Base-by-base conservation (phyloP, 768 basidiomycete genomes). In the Trametes elegans region DNA sequence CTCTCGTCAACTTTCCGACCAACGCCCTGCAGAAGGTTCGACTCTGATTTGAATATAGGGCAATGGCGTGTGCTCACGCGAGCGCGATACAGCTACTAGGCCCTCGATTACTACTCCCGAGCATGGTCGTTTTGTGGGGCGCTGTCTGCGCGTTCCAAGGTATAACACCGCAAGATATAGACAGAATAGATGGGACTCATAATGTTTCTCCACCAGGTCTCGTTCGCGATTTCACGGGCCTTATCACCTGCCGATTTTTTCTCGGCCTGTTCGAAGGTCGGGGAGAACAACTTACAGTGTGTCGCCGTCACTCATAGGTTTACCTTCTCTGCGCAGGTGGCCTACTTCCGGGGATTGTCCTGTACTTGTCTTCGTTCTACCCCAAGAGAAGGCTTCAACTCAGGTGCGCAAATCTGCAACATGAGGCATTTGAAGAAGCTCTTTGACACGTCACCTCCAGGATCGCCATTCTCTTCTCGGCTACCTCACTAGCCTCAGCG, bases 121-220 rank as follows among this genome's bases (percentile, higher is more conserved):
- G 79, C 1, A 81, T 88, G 78, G 67, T 87, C 40, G 76, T 79
- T 0, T 60, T 81, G 1, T 89, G 88, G 86, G 87, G 87, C 21
- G 38, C 86, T 11, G 77, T 83, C 10, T 76, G 79, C 7, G 73
- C 82, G 11, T 70, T 81, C 40, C 85, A 88, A 76, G 85, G 83
- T 77, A 51, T 16, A 19, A 9, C 14, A 32, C 9, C 29, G 9
- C 2, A 14, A 34, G 6, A 8, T n/a, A 8, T 7, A 16, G n/a
- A n/a, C 16, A 7, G 38, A 39, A 14, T 2, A 5, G n/a, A 39
- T 39, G 5, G n/a, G n/a, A n/a, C 9, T 39, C 3, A 39, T 19
- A 9, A 39, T 43, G 9, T 23, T 9, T 31, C 16, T 23, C 4
- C 27, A 21, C 7, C 26, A 56, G 55, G 81, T 1, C 57, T 79